A percentile compares a stretch with the other conserved stretches of the same genome.
These are phyloP conservation scores for Anthostomella pinea DNA, from an alignment of 2,329 filamentous ascomycete species.

Conservation along the genomic window DNA sequence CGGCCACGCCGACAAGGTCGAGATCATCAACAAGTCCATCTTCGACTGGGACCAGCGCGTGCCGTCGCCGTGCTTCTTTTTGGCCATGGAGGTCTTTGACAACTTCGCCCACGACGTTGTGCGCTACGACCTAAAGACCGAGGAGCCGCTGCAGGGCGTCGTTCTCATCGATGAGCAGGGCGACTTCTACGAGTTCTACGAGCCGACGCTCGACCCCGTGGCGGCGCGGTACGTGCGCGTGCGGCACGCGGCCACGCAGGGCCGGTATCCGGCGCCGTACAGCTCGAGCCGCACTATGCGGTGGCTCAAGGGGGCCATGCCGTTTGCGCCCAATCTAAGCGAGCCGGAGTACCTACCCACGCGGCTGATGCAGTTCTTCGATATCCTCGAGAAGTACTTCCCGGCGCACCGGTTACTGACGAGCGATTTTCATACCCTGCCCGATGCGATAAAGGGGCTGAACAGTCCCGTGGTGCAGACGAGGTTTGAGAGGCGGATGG, in stretches of 20 bases:
- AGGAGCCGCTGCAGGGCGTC: conserved; percentile 79
- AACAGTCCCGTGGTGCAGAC: conserved; percentile 98
- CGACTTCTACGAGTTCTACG: conserved; percentile 95
- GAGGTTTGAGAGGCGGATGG: conserved; percentile 78
- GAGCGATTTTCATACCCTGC: conserved; percentile 85
- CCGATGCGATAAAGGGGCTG: conserved; percentile 76
- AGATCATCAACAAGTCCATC: conserved; percentile 91
- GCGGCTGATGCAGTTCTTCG: conserved; percentile 93
- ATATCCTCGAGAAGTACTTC: conserved; percentile 83
- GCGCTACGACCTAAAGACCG: conserved; percentile 81
- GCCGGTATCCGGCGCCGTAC: conserved; percentile 62
- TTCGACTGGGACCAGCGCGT: conserved; percentile 91
- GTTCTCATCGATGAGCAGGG: conserved; percentile 82
- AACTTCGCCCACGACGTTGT: conserved; percentile 96
- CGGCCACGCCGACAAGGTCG: conserved; percentile 80
- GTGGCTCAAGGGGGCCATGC: conserved; percentile 60
- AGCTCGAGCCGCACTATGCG: conserved; percentile 53
- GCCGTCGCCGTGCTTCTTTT: conserved; percentile 93
- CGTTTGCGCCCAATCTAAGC: conserved; percentile 73
- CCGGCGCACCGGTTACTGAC: conserved; percentile 85
- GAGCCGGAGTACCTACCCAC: conserved; percentile 92
- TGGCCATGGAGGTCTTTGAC: conserved; percentile 97
- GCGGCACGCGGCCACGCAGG: conserved; percentile 71
- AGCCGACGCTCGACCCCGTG: conserved; percentile 73
- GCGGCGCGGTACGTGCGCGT: conserved; percentile 80